Conservation (phyloP, 495 filamentous ascomycete species). For the Annulohypoxylon nitens region DNA sequence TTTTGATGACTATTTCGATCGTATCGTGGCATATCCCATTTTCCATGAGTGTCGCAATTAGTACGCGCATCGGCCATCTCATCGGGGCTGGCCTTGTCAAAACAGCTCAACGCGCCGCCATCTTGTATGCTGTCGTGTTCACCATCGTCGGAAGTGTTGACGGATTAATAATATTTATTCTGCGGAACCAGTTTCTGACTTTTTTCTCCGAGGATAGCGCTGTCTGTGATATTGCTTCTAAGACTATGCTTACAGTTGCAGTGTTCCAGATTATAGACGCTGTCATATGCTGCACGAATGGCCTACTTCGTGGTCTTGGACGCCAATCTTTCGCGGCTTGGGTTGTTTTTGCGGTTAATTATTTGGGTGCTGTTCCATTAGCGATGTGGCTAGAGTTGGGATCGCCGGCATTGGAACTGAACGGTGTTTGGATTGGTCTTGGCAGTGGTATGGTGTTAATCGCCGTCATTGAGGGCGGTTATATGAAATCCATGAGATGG, state of each 20-base stretch:
- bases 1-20: constrained; percentile 70
- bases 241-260: constrained; percentile 59
- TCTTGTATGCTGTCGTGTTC: constrained; percentile 49
- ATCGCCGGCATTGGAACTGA: constrained; percentile 67
- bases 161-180: constrained; percentile 50
- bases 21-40: constrained; percentile 77
- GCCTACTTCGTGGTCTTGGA: constrained; percentile 74
- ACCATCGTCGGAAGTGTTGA: constrained; percentile 52
- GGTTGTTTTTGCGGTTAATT: constrained; percentile 78
- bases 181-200: constrained; percentile 50
- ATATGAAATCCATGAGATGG: constrained; percentile 50
- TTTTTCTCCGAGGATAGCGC: constrained; percentile 57
- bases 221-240: constrained; percentile 46
- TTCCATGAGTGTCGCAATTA: constrained; percentile 72
- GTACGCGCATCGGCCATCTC: constrained; percentile 73
- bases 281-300: constrained; percentile 67
- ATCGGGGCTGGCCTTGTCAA: constrained; percentile 64
- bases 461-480: constrained; percentile 44
- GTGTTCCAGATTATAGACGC: constrained; percentile 53
- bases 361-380: constrained; percentile 77
- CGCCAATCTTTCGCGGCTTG: constrained; percentile 81
- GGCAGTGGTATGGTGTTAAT: constrained; percentile 67
- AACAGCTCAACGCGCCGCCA: constrained; percentile 51
- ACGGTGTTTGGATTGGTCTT: constrained; percentile 78
- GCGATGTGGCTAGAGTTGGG: constrained; percentile 75